phyloP scores from a whole-genome alignment of 495 filamentous ascomycete genomes.

The Penicillium goetzii region DNA sequence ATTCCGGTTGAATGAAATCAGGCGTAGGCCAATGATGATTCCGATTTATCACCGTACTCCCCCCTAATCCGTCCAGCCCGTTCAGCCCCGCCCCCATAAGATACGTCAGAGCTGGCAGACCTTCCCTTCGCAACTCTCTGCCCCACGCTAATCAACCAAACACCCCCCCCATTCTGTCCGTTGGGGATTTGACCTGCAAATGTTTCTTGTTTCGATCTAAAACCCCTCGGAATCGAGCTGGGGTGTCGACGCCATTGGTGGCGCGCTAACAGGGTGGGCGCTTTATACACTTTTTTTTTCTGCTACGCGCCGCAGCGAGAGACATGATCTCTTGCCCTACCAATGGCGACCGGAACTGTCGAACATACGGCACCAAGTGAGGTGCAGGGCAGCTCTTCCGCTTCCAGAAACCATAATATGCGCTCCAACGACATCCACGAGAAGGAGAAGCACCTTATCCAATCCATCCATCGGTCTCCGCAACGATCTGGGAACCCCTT shows the following conservation, averaged over 20 bases:
- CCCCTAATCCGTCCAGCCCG: constrained; percentile 28
- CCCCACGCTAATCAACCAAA: constrained; percentile 23
- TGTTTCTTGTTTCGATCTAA: constrained; percentile 26
- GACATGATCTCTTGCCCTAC: constrained; percentile 43
- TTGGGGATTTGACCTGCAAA: constrained; percentile 14
- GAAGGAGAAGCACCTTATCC: constrained; percentile 53
- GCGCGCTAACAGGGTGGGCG: constrained; percentile 31
- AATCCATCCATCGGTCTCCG: constrained; percentile 47
- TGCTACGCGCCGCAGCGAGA: constrained; percentile 25
- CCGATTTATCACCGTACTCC: constrained; percentile 36
- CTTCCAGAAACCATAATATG: constrained; percentile 38
- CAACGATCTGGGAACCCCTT: constrained; percentile 55
- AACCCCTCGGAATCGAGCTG: constrained; percentile 18
- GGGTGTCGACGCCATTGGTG: constrained; percentile 31
- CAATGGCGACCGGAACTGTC: constrained; percentile 51
- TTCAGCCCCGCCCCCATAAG: constrained; percentile 17
- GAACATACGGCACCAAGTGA: constrained; percentile 46
- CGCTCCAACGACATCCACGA: constrained; percentile 45
- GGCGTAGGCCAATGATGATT: constrained; percentile 26
- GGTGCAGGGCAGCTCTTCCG: constrained; percentile 33
- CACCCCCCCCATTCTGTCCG: constrained; percentile 9
- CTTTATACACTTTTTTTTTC: constrained; percentile 28
- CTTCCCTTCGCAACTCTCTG: constrained; percentile 26
- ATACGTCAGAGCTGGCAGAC: constrained; percentile 22
- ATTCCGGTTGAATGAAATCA: constrained; percentile 26